Evolutionary conservation across 225 moss, liverwort and hornwort species (phyloP), one percentile per base, ranked within the genome.

Genomic region (Physcomitrellopsis africana): DNA sequence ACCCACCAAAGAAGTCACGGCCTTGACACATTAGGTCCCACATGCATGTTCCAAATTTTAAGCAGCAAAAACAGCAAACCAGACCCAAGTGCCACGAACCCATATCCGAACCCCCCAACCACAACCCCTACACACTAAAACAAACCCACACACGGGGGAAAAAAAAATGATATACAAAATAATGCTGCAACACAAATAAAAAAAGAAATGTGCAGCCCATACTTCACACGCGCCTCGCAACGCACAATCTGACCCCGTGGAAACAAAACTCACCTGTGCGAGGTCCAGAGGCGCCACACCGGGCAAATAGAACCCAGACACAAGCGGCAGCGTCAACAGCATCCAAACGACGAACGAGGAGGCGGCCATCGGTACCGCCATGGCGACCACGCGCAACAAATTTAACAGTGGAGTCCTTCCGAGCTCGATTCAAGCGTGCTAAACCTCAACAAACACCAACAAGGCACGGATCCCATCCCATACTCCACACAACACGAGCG

Each of bases 241-340:
- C 10, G 5, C 49, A 49, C 1, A 37, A 37, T 4, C 3, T 49
- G 15, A 14, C 49, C 11, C 15, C 12, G 46, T 12, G 46, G 9
- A 23, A 7, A 51, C 46, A 37, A 24, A 22, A 22, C 80, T 8
- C 45, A 89, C 89, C 89, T 86, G 83, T 0, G 46, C 16, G 60
- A 91, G 91, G 82, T 93, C 91, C 20, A 87, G 82, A 0, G 93
- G 93, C 15, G 93, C 93, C 32, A 93, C 93, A 52, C 93, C 93
- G 11, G 91, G 91, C 7, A 93, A 75, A 69, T 93, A 93, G 51
- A 93, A 93, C 11, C 82, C 92, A 10, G 82, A 77, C 0, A 73
- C 77, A 43, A 70, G 77, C 17, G 73, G 69, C 51, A 74, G 63
- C 29, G 67, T 51, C 20, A 74, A 26, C 9, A 23, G 45, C 37